phyloP scores from a whole-genome alignment of 2,329 filamentous ascomycete genomes.

The Verticillium klebahnii region DNA sequence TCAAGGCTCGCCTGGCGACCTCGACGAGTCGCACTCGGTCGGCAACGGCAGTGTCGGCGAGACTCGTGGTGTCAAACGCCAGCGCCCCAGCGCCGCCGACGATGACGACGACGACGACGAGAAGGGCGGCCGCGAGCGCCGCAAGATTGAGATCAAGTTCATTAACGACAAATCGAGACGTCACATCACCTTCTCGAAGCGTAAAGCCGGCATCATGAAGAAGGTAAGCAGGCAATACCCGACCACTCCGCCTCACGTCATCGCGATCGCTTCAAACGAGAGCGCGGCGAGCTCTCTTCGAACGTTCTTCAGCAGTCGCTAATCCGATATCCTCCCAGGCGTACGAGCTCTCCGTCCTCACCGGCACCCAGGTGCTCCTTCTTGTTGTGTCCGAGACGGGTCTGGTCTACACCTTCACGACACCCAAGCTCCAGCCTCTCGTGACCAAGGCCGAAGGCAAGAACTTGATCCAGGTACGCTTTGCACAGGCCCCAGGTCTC shows the following conservation, averaged over 20 bases:
- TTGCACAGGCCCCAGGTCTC: not conserved
- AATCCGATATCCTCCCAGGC: conserved; percentile 52
- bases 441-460: conserved; percentile 99
- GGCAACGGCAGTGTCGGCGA: conserved; percentile 62
- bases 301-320: conserved; percentile 3
- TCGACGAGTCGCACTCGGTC: conserved; percentile 66
- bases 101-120: conserved; percentile 98
- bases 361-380: conserved; percentile 93
- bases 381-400: conserved; percentile 97
- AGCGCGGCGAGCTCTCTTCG: not conserved
- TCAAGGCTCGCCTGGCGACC: conserved; percentile 68
- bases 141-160: conserved; percentile 99
- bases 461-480: conserved; percentile 89
- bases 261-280: conserved; percentile 6
- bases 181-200: conserved; percentile 99
- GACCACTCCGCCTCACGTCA: not conserved
- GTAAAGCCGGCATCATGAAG: conserved; percentile 99
- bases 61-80: conserved; percentile 83
- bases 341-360: conserved; percentile 95
- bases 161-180: conserved; percentile 99
- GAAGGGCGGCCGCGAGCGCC: conserved; percentile 93
- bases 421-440: conserved; percentile 94
- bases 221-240: conserved; percentile 58
- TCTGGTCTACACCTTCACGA: conserved; percentile 97
- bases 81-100: conserved; percentile 75